phyloP scores from a whole-genome alignment of 2,329 filamentous ascomycete species.

The Myrmaecium sp. region DNA sequence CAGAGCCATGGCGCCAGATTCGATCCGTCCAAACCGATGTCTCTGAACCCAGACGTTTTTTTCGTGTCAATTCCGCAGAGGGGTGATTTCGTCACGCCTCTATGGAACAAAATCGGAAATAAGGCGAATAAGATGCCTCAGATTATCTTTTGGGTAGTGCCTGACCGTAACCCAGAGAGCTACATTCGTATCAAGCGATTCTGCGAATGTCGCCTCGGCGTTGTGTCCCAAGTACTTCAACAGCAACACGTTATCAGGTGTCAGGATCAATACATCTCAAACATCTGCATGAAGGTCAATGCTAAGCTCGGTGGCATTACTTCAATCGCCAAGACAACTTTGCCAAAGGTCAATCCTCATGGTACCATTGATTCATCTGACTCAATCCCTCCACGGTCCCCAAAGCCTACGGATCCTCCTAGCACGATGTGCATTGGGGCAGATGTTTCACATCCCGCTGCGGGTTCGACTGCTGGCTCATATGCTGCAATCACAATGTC shows the following conservation, averaged over 20 bases:
- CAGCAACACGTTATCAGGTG: constrained; percentile 49
- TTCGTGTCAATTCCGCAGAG: constrained; percentile 17
- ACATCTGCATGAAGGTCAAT: constrained; percentile 94
- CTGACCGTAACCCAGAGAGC: constrained; percentile 48
- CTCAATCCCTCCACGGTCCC: constrained; percentile 25
- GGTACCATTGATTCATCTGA: too few species aligned
- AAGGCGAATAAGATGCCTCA: constrained; percentile 44
- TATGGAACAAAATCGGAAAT: constrained; percentile 39
- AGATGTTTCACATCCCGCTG: constrained; percentile 72
- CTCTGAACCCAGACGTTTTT: constrained; percentile 24
- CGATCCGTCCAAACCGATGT: constrained; percentile 8
- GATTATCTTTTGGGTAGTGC: constrained; percentile 64
- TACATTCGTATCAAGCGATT: constrained; percentile 85
- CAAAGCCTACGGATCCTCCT: constrained; percentile 30
- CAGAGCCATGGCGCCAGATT: constrained; percentile 43
- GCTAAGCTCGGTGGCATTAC: constrained; percentile 83
- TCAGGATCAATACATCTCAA: constrained; percentile 73
- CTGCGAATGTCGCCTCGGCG: constrained; percentile 69
- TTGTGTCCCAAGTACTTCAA: constrained; percentile 71
- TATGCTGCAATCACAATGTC: constrained; percentile 80
- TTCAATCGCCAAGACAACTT: too few species aligned
- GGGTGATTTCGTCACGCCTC: constrained; percentile 36
- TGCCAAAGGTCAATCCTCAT: too few species aligned
- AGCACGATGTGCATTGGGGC: constrained; percentile 83
- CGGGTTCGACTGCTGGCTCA: constrained; percentile 45